These are phyloP conservation scores for Oryza meridionalis DNA, from an alignment of 176 grass and related monocot genomes.

Conservation along the genomic window DNA sequence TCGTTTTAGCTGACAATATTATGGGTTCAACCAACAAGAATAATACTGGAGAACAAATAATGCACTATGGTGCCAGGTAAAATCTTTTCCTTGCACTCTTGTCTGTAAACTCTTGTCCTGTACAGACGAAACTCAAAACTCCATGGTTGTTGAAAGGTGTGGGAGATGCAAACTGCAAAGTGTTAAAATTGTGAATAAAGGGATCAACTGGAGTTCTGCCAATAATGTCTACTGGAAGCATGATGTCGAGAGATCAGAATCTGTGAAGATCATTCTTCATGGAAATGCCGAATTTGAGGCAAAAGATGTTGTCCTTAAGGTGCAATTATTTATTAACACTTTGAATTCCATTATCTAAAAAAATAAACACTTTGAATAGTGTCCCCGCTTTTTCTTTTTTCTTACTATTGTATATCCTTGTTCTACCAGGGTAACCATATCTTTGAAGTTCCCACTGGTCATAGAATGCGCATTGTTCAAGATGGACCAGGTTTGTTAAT, in stretches of 20 bases:
- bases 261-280: conserved; percentile 84
- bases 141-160: conserved; percentile 56
- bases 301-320: conserved; percentile 73
- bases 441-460: conserved; percentile 87
- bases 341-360: background rate
- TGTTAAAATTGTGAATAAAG: conserved; percentile 79
- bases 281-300: conserved; percentile 98
- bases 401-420: conserved; percentile 33
- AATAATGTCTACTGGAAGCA: conserved; percentile 95
- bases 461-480: conserved; percentile 66
- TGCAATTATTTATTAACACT: conserved; percentile 34
- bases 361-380: background rate
- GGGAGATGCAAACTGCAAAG: conserved; percentile 75
- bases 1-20: conserved; percentile 84
- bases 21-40: conserved; percentile 77
- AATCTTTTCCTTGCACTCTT: background rate
- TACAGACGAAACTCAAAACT: conserved; percentile 35
- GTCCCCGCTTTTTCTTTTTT: background rate
- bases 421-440: conserved; percentile 77
- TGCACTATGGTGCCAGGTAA: conserved; percentile 80
- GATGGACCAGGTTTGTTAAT: conserved; percentile 57
- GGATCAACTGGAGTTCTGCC: conserved; percentile 83
- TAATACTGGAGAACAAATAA: conserved; percentile 58
- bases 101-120: conserved; percentile 4
- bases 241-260: conserved; percentile 87